Evolutionary conservation across 352 stramenopile genomes (phyloP).

Genomic region (Globisporangium middletonii): DNA sequence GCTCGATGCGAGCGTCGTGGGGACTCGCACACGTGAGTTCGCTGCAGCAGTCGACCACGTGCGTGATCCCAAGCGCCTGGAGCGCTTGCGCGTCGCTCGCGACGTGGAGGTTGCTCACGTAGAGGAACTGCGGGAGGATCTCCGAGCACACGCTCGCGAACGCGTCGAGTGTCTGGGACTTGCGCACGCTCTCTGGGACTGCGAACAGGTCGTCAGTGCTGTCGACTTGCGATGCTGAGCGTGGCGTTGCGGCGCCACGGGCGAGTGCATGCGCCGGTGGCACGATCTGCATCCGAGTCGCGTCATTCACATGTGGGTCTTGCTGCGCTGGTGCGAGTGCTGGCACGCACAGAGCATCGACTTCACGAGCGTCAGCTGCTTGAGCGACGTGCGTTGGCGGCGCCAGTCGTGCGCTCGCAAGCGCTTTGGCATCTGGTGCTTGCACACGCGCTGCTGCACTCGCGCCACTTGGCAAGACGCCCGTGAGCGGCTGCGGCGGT

Average conservation of each 20-base stretch:
- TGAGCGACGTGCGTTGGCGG: too few species aligned
- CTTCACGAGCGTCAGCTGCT: not conserved
- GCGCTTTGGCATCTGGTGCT: too few species aligned
- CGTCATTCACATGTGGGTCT: too few species aligned
- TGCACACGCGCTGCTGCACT: not conserved
- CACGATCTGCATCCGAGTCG: slow-evolving; percentile 1
- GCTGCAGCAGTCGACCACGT: slow-evolving; percentile 52
- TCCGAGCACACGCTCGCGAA: slow-evolving; percentile 51
- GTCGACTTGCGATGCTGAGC: not conserved
- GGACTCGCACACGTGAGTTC: slow-evolving; percentile 20
- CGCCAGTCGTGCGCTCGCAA: too few species aligned
- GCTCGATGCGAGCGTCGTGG: not conserved
- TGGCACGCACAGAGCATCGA: not conserved
- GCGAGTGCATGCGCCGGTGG: slow-evolving; percentile 3
- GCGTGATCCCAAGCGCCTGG: slow-evolving; percentile 34
- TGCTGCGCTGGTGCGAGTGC: not conserved
- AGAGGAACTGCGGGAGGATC: slow-evolving; percentile 47
- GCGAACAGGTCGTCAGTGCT: slow-evolving; percentile 14
- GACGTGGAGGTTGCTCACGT: slow-evolving; percentile 48
- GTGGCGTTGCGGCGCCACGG: not conserved
- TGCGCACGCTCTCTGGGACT: slow-evolving; percentile 60
- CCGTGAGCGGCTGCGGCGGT: not conserved
- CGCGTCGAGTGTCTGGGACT: slow-evolving; percentile 28
- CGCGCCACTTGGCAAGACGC: slow-evolving; percentile 2
- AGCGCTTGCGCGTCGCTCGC: slow-evolving; percentile 24